Conservation (phyloP, 2,329 filamentous ascomycete species). For the Xylaria sp. region DNA sequence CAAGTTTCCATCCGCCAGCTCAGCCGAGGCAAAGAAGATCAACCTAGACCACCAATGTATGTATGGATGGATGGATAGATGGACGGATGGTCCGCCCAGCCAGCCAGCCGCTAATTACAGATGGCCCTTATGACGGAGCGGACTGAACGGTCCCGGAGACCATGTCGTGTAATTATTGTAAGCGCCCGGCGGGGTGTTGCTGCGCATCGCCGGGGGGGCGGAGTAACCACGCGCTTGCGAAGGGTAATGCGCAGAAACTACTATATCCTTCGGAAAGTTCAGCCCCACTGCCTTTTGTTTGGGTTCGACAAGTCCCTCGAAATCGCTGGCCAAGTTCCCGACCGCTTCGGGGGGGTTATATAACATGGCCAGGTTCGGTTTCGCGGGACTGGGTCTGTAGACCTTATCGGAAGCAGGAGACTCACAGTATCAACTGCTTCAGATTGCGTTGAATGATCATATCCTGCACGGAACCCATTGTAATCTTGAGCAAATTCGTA, state of each 20-base stretch:
- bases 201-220: constrained; percentile 25
- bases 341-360: constrained; percentile 16
- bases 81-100: not conserved
- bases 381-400: constrained; percentile 23
- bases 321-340: constrained; percentile 26
- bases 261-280: constrained; percentile 39
- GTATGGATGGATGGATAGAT: too few species aligned
- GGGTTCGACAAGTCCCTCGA: constrained; percentile 20
- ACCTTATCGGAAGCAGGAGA: constrained; percentile 33
- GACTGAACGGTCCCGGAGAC: constrained; percentile 8
- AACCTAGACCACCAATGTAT: not conserved
- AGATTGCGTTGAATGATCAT: constrained; percentile 86
- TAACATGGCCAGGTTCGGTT: constrained; percentile 28
- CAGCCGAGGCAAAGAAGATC: not conserved
- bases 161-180: constrained; percentile 15
- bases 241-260: constrained; percentile 24
- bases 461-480: constrained; percentile 83
- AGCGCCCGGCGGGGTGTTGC: constrained; percentile 14
- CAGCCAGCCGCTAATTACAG: constrained; percentile 1
- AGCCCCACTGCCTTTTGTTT: constrained; percentile 31
- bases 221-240: constrained; percentile 14
- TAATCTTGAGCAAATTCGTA: constrained; percentile 80
- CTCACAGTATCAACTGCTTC: constrained; percentile 74
- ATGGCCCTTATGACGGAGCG: constrained; percentile 18
- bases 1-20: not conserved